phyloP scores from a whole-genome alignment of 176 grass and related monocot genomes.

The Paspalum vaginatum region DNA sequence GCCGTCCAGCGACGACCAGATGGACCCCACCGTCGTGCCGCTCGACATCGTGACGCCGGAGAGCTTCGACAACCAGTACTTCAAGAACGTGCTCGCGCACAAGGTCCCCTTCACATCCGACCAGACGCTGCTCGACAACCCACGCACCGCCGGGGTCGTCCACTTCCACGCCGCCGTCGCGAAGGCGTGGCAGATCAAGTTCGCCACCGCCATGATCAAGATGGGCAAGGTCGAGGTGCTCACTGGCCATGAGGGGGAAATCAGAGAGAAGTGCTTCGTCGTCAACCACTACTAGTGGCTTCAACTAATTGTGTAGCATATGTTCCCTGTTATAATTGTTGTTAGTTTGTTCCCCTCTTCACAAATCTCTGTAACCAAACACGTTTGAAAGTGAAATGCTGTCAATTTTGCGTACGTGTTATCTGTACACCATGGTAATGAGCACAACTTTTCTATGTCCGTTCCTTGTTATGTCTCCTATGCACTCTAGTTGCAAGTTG shows the following conservation, averaged over 20 bases:
- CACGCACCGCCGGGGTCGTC: neutral
- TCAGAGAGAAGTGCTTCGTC: slow-evolving; percentile 40
- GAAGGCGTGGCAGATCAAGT: slow-evolving; percentile 24
- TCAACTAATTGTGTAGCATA: neutral
- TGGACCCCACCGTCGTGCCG: slow-evolving; percentile 8
- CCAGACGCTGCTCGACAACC: slow-evolving; percentile 39
- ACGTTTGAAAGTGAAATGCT: no score
- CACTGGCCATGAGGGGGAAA: slow-evolving; percentile 29
- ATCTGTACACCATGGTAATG: no score
- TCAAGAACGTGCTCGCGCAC: slow-evolving; percentile 46
- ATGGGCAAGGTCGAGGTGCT: slow-evolving; percentile 39
- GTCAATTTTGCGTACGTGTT: no score
- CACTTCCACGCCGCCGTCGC: neutral
- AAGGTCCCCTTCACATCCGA: slow-evolving; percentile 52
- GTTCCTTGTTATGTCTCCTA: no score
- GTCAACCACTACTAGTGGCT: slow-evolving; percentile 23
- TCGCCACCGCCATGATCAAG: slow-evolving; percentile 41
- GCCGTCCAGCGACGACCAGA: slow-evolving; percentile 4
- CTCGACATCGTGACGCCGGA: slow-evolving; percentile 27
- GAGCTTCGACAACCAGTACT: slow-evolving; percentile 57
- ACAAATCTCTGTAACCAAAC: no score
- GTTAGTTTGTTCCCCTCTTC: no score
- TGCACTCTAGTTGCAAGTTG: no score
- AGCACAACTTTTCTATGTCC: neutral
- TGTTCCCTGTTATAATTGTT: neutral